Evolutionary conservation across 768 basidiomycete species (phyloP), one percentile per base, ranked within the genome.

Genomic region (Mycena venus): DNA sequence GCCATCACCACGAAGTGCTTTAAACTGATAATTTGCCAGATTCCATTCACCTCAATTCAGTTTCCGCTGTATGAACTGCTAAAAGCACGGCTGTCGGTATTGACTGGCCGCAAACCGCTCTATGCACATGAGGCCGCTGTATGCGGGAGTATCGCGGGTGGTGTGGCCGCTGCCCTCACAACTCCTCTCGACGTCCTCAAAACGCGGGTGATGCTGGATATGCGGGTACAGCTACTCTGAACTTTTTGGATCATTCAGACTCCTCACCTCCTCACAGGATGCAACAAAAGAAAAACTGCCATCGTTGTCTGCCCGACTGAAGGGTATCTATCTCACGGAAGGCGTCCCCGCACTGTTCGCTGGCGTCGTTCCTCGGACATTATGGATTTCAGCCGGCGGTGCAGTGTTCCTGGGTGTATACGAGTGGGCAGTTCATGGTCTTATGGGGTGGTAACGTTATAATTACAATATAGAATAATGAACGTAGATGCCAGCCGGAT

Each of bases 401-500:
- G 97, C 97, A 0, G 96, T 99, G 0, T 99, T 99, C 83, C 88
- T 99, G 29, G 98, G 98, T n/a, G 93, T 96, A 59, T 99, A 99
- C 78, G 98, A 99, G 82, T 93, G 91, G 90, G 91, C 88, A 0
- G 86, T 93, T 4, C 86, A 89, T 78, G 85, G 87, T 3, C 81
- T 94, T 14, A 87, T 87, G 79, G 80, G 81, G 2, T 73, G 72
- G 67, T 78, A 56, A 67, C 60, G 68, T 11, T 56, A 17, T 31
- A n/a, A n/a, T n/a, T n/a, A n/a, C n/a, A n/a, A n/a, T 31, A n/a
- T 61, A 73, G 14, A 51, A 55, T 40, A 29, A 51, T 11, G 63
- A 68, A 55, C 21, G 27, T 67, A 67, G 44, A 65, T 49, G 31
- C 25, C 9, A 29, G 38, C 10, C 9, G 3, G 17, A 9, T 21